phyloP scores from a whole-genome alignment of 2,329 filamentous ascomycete species.

The Colletotrichum spinosum region DNA sequence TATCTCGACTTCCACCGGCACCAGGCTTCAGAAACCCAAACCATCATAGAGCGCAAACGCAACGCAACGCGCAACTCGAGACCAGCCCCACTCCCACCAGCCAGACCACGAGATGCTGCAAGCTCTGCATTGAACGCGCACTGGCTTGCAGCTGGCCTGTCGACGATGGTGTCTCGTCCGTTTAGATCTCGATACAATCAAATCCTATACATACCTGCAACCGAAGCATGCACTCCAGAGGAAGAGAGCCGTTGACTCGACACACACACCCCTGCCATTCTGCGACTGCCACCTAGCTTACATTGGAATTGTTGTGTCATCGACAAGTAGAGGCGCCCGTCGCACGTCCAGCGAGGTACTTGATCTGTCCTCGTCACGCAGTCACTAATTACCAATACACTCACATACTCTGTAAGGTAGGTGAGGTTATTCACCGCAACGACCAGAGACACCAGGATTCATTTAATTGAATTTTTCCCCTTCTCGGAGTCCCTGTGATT shows the following conservation, averaged over 20 bases:
- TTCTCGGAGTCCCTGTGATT: slow-evolving; percentile 5
- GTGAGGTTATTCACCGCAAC: slow-evolving; percentile 30
- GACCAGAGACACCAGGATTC: slow-evolving; percentile 24
- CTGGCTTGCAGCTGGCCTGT: slow-evolving; percentile 30
- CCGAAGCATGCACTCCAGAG: slow-evolving; percentile 19
- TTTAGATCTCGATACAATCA: slow-evolving; percentile 36
- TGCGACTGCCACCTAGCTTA: slow-evolving; percentile 22
- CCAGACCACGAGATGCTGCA: slow-evolving; percentile 35
- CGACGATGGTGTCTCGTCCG: slow-evolving; percentile 32
- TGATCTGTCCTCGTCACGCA: slow-evolving; percentile 1
- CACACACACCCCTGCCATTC: slow-evolving; percentile 27
- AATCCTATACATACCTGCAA: slow-evolving; percentile 2
- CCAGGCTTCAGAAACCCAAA: not conserved
- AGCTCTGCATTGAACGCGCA: slow-evolving; percentile 29
- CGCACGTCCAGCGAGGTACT: slow-evolving; percentile 13
- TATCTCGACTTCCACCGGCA: slow-evolving; percentile 10
- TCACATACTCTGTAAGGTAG: not conserved
- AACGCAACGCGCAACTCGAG: not conserved
- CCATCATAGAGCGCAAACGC: no score
- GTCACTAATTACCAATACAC: not conserved
- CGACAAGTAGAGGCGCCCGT: not conserved
- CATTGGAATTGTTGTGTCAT: slow-evolving; percentile 19
- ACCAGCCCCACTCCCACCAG: slow-evolving; percentile 24
- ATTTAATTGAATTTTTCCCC: slow-evolving; percentile 33
- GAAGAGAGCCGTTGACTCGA: slow-evolving; percentile 9